Conservation (phyloP, 2,329 filamentous ascomycete species). For the Botrytis hyacinthi region DNA sequence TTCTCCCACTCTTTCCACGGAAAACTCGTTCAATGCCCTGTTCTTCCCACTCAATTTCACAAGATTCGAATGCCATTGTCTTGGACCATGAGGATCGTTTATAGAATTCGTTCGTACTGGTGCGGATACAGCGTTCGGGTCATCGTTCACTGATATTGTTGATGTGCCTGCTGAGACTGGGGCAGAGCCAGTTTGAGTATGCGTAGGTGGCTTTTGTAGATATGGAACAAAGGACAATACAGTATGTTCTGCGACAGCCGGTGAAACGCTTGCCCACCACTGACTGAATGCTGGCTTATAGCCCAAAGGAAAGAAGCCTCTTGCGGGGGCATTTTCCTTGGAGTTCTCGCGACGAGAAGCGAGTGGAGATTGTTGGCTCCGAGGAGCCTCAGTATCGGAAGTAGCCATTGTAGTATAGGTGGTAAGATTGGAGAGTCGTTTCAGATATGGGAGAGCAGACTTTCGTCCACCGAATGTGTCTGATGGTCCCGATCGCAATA, state of each 20-base stretch:
- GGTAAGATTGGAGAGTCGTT: conserved; percentile 35
- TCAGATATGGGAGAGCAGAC: conserved; percentile 30
- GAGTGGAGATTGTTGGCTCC: conserved; percentile 46
- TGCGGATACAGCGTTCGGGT: conserved; percentile 42
- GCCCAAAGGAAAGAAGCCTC: conserved; percentile 73
- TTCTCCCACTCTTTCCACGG: conserved; percentile 79
- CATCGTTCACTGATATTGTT: conserved; percentile 39
- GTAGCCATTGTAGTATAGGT: conserved; percentile 39
- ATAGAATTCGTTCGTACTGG: conserved; percentile 47
- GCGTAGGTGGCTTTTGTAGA: conserved; percentile 64
- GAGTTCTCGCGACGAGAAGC: conserved; percentile 48
- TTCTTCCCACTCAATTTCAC: conserved; percentile 82
- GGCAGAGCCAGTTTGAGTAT: conserved; percentile 53
- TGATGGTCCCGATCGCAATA: conserved; percentile 36
- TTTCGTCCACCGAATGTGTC: conserved; percentile 35
- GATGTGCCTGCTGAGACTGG: conserved; percentile 45
- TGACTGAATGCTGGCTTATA: conserved; percentile 91
- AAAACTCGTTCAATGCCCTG: conserved; percentile 88
- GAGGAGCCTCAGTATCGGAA: conserved; percentile 38
- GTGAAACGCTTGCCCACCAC: conserved; percentile 89
- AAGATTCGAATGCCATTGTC: conserved; percentile 82
- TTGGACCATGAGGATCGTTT: conserved; percentile 77
- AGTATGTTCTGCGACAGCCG: conserved; percentile 79
- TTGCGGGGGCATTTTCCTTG: conserved; percentile 33
- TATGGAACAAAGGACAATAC: conserved; percentile 86